Evolutionary conservation across 2,329 filamentous ascomycete species (phyloP).

Genomic region (Camptophora hylomeconis): DNA sequence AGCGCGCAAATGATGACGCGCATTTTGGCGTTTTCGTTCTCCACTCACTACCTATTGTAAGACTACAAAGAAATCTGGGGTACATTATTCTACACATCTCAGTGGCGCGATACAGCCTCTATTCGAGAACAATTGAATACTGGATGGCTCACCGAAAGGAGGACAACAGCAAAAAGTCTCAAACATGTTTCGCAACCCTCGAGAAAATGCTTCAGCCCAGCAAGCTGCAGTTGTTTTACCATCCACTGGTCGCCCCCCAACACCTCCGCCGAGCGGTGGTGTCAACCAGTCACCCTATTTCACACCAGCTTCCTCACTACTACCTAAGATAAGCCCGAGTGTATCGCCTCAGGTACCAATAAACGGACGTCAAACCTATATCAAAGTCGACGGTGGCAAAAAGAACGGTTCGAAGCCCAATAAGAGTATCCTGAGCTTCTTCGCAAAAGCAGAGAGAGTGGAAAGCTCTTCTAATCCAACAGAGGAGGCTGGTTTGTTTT

Average conservation of each 20-base stretch:
- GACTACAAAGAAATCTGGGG: too few species aligned
- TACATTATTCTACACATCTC: too few species aligned
- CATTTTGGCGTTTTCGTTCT: too few species aligned
- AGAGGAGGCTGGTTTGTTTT: conserved; percentile 22
- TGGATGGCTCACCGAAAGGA: too few species aligned
- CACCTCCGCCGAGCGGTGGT: conserved; percentile 6
- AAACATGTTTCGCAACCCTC: conserved; percentile 17
- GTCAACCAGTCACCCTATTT: conserved; percentile 3
- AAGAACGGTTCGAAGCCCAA: conserved; percentile 24
- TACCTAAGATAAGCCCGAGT: conserved; percentile 1
- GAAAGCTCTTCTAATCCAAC: conserved; percentile 2
- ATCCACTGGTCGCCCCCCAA: conserved; percentile 12
- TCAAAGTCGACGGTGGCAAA: conserved; percentile 10
- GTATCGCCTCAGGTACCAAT: conserved; percentile 4
- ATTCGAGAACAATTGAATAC: too few species aligned
- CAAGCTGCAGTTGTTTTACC: conserved; percentile 4
- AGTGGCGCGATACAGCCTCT: too few species aligned
- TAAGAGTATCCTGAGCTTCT: conserved; percentile 41
- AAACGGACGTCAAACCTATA: conserved; percentile 7
- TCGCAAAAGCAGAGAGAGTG: conserved; percentile 34
- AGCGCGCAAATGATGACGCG: too few species aligned
- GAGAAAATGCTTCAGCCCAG: conserved; percentile 8
- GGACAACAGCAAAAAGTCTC: too few species aligned
- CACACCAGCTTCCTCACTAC: neutral
- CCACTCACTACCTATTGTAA: too few species aligned